Percentiles rank a stretch among this genome's conserved stretches.
phyloP scores from a whole-genome alignment of 495 filamentous ascomycete genomes.

The Penicillium canescens region DNA sequence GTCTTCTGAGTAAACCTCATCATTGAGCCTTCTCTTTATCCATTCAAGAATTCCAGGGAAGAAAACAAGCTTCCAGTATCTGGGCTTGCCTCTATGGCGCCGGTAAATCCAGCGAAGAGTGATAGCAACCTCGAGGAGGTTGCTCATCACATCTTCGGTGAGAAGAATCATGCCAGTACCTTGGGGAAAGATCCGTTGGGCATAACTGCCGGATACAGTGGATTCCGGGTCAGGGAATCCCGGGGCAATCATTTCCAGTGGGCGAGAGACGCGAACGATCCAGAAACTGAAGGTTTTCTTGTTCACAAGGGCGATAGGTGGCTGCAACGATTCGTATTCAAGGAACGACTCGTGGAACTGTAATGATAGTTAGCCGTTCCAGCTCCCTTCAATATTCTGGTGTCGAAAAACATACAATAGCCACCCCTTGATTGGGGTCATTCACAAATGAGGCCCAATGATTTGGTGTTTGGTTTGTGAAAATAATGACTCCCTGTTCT shows the following conservation, averaged over 20 bases:
- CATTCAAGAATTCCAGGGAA: slow-evolving; percentile 41
- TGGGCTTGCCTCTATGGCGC: slow-evolving; percentile 17
- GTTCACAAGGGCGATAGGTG: slow-evolving; percentile 22
- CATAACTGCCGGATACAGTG: slow-evolving; percentile 21
- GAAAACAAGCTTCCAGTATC: slow-evolving; percentile 42
- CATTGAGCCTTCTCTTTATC: slow-evolving; percentile 26
- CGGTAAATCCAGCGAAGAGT: slow-evolving; percentile 61
- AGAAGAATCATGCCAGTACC: slow-evolving; percentile 57
- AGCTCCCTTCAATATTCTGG: background rate
- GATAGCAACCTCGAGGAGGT: slow-evolving; percentile 47
- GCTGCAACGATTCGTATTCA: slow-evolving; percentile 26
- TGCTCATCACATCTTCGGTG: slow-evolving; percentile 60
- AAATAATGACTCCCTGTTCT: slow-evolving; percentile 23
- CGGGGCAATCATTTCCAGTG: slow-evolving; percentile 17
- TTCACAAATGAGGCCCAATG: slow-evolving; percentile 43
- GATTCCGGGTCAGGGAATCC: slow-evolving; percentile 10
- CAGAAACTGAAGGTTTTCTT: slow-evolving; percentile 33
- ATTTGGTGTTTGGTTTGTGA: slow-evolving; percentile 26
- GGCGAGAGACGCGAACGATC: slow-evolving; percentile 31
- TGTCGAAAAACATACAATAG: slow-evolving; percentile 35
- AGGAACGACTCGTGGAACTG: slow-evolving; percentile 44
- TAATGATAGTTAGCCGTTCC: slow-evolving; percentile 11
- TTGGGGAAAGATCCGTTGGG: slow-evolving; percentile 53
- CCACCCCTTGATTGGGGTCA: slow-evolving; percentile 32
- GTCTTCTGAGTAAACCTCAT: background rate